Evolutionary conservation across 2,329 filamentous ascomycete genomes (phyloP).

Genomic region (Dichotomopilus funicola): DNA sequence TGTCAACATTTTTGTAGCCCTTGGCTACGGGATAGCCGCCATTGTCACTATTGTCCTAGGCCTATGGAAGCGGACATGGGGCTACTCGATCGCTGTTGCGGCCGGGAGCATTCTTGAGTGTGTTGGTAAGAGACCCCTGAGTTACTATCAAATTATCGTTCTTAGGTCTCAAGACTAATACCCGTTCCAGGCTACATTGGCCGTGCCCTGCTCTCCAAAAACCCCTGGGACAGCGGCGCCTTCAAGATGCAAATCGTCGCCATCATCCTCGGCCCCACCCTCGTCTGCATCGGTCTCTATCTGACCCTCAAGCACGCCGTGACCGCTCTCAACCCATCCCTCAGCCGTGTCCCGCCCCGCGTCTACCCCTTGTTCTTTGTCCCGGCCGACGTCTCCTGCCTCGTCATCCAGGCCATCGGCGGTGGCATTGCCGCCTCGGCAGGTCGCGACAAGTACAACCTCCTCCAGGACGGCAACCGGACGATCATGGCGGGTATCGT

Average conservation of each 20-base stretch:
- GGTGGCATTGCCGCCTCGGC: slow-evolving; percentile 50
- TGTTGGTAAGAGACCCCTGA: slow-evolving; percentile 34
- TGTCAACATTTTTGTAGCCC: slow-evolving; percentile 48
- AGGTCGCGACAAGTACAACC: slow-evolving; percentile 28
- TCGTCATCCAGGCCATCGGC: slow-evolving; percentile 53
- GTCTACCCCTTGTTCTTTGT: slow-evolving; percentile 52
- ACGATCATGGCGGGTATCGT: slow-evolving; percentile 50
- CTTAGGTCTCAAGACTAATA: background rate
- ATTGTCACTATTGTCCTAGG: slow-evolving; percentile 39
- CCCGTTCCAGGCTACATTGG: slow-evolving; percentile 42
- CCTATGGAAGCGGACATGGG: slow-evolving; percentile 48
- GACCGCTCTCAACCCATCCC: slow-evolving; percentile 39
- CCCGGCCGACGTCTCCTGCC: slow-evolving; percentile 51
- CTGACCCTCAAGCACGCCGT: slow-evolving; percentile 56
- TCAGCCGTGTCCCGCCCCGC: slow-evolving; percentile 44
- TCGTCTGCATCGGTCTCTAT: slow-evolving; percentile 58
- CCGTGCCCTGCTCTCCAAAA: slow-evolving; percentile 42
- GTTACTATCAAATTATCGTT: background rate
- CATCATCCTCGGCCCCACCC: slow-evolving; percentile 52
- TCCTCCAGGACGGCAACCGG: slow-evolving; percentile 42
- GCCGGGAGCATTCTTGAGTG: slow-evolving; percentile 48
- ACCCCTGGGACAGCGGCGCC: slow-evolving; percentile 47
- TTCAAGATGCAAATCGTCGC: slow-evolving; percentile 55
- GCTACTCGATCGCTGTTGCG: slow-evolving; percentile 43
- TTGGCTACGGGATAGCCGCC: slow-evolving; percentile 42